These are phyloP conservation scores for Colletotrichum lindemuthianum DNA, from an alignment of 2,329 filamentous ascomycete species.

Conservation along the genomic window DNA sequence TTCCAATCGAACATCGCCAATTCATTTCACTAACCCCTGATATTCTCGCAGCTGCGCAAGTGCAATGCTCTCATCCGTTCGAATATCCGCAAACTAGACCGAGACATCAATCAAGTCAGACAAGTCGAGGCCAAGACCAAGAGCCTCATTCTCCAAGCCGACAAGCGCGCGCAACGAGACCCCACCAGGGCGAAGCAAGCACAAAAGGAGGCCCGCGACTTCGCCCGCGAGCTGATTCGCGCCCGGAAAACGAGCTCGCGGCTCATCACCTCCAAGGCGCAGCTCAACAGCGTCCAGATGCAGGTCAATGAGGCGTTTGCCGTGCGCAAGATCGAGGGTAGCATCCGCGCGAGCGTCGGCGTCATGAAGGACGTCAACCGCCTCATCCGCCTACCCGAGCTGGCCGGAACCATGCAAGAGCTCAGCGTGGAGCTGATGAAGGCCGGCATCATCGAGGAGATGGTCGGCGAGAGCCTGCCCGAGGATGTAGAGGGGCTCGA, in stretches of 20 bases:
- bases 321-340: constrained; percentile 94
- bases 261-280: constrained; percentile 87
- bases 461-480: constrained; percentile 89
- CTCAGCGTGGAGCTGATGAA: constrained; percentile 88
- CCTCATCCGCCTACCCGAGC: constrained; percentile 83
- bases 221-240: constrained; percentile 87
- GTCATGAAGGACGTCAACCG: constrained; percentile 98
- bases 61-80: constrained; percentile 89
- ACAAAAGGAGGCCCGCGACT: constrained; percentile 82
- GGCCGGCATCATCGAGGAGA: constrained; percentile 97
- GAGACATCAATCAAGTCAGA: constrained; percentile 85
- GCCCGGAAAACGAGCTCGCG: constrained; percentile 79
- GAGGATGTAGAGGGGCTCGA: constrained; percentile 76
- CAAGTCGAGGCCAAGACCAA: constrained; percentile 85
- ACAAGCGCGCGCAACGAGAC: constrained; percentile 82
- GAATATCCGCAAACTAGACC: constrained; percentile 94
- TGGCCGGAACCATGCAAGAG: constrained; percentile 90
- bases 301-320: constrained; percentile 97
- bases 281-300: constrained; percentile 93
- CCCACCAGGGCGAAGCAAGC: constrained; percentile 83
- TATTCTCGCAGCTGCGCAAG: constrained; percentile 79
- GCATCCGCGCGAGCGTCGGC: constrained; percentile 83
- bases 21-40: constrained; percentile 8
- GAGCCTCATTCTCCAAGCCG: constrained; percentile 83
- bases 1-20: neutral